A percentile compares a stretch with the other conserved stretches of the same genome.
Conservation (phyloP, 768 basidiomycete species). For the Sporobolomyces pararoseus region DNA sequence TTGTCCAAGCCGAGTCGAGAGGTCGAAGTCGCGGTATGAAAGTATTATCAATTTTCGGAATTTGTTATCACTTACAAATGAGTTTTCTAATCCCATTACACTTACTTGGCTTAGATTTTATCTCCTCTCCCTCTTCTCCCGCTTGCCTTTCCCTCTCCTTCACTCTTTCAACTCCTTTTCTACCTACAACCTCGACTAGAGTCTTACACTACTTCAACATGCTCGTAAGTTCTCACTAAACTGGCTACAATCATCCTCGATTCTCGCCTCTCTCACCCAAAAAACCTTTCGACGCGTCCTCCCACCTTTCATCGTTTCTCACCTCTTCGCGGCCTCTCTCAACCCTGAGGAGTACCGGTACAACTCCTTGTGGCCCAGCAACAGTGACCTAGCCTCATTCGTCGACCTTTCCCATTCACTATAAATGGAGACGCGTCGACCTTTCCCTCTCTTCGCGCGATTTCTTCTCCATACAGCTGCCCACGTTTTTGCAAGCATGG, state of each 20-base stretch:
- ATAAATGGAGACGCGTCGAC: no score
- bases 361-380: no score
- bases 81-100: neutral
- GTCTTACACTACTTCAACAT: neutral
- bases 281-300: constrained; percentile 16
- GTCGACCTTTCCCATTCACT: no score
- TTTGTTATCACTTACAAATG: no score
- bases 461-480: no score
- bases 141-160: neutral
- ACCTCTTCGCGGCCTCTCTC: neutral
- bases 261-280: neutral
- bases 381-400: no score
- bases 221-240: neutral
- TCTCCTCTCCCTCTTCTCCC: neutral
- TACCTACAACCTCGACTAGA: neutral
- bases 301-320: neutral
- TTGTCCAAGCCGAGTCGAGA: neutral
- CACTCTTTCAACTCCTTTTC: neutral
- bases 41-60: no score
- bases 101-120: neutral
- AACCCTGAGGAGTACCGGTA: no score
- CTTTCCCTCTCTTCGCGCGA: no score
- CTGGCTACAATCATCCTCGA: neutral
- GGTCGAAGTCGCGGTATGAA: neutral
- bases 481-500: no score